These are phyloP conservation scores for Phytopythium ostracodes DNA, from an alignment of 352 stramenopile genomes.

Conservation along the genomic window DNA sequence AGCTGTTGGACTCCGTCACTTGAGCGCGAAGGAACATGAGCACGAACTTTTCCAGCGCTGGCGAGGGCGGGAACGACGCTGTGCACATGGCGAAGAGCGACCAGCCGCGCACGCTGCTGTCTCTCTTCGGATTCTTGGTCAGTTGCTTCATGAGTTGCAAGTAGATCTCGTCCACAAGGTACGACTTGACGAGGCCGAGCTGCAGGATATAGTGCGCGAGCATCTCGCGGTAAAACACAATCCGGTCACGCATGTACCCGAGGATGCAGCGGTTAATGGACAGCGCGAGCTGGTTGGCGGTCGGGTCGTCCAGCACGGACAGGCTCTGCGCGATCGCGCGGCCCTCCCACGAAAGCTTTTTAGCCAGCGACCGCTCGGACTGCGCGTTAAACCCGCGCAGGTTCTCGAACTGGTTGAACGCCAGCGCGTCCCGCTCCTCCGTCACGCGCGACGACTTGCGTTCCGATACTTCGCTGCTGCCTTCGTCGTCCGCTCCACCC, in stretches of 20 bases:
- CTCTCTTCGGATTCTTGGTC: constrained; percentile 88
- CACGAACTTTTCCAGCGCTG: constrained; percentile 88
- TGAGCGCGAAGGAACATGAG: constrained; percentile 89
- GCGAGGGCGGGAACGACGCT: constrained; percentile 87
- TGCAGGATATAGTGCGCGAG: constrained; percentile 92
- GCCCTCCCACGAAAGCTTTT: constrained; percentile 65
- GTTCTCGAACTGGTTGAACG: constrained; percentile 69
- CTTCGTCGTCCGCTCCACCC: constrained; percentile 23
- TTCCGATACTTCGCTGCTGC: constrained; percentile 24
- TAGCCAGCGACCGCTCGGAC: constrained; percentile 33
- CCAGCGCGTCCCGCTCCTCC: constrained; percentile 42
- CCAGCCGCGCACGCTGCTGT: constrained; percentile 90
- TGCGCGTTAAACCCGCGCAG: constrained; percentile 52
- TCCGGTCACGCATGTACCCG: constrained; percentile 94
- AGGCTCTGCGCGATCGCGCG: constrained; percentile 59
- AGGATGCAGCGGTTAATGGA: constrained; percentile 92
- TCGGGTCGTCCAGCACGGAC: constrained; percentile 47
- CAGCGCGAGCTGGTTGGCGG: constrained; percentile 48
- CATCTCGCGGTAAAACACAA: constrained; percentile 93
- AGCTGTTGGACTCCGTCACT: constrained; percentile 61
- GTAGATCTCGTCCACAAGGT: constrained; percentile 93
- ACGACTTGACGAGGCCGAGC: constrained; percentile 83
- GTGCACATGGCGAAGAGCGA: constrained; percentile 92
- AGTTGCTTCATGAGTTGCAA: constrained; percentile 93
- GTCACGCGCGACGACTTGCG: constrained; percentile 23